Base-by-base conservation (phyloP, 1,284 basidiomycete species). In the Hymenochaete sp. region DNA sequence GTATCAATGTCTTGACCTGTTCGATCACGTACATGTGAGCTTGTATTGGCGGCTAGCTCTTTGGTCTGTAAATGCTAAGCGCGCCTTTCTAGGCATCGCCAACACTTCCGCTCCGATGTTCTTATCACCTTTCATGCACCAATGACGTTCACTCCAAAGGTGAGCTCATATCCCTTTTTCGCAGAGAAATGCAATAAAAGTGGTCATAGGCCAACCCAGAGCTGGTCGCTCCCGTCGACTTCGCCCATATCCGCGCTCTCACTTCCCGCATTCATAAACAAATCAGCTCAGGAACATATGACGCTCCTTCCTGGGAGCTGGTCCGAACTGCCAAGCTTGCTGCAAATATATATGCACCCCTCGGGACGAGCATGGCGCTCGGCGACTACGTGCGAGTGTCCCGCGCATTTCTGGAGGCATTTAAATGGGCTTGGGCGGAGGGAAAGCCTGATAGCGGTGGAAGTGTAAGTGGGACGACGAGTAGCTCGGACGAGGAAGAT, bases 61-160 rank as follows among this genome's bases (percentile, higher is more conserved):
- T n/a, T n/a, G n/a, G n/a, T n/a, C n/a, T n/a, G n/a, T 42, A n/a
- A 25, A 29, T n/a, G 31, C 40, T 37, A 74, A 70, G 69, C 71
- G 72, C 55, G 62, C 70, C 16, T 47, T 16, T 24, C 26, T 48
- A 70, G 71, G 57, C 72, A 75, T 50, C 68, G 73, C 14, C 79
- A 91, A 57, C 81, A 89, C 60, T 92, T 89, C 57, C 77, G 88
- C 22, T 87, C 84, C 5, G 88, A 91, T 55, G 85, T 92, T 5
- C 64, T 92, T 24, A 83, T 92, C 22, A 85, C 82, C 0, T 92
- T 87, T 59, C 82, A 90, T 55, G 67, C 74, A 9, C 86, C 88
- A 0, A 70, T 88, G 57, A 68, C 60, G 32, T 82, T 87, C 54
- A 69, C 68, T 4, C 77, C 80, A 3, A 76, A 77, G 67, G 84